Evolutionary conservation across 2,329 filamentous ascomycete genomes (phyloP), one percentile per base, ranked within the genome.

Genomic region (Fusarium cyanostomum): DNA sequence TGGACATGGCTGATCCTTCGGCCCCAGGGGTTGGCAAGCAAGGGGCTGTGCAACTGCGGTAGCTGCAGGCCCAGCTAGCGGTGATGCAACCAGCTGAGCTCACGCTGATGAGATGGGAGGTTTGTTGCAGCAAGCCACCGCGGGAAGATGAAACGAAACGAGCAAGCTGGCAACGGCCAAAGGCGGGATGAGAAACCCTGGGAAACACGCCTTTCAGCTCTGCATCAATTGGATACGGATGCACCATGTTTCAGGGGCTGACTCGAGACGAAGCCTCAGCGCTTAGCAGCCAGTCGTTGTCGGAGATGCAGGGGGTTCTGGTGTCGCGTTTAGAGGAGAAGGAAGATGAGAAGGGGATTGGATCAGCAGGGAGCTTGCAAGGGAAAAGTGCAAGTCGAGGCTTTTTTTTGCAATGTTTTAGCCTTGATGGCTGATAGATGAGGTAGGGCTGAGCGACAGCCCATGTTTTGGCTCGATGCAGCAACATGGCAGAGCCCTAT

Each of bases 61-160:
- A n/a, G n/a, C n/a, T n/a, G n/a, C n/a, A n/a, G n/a, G n/a, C n/a
- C n/a, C n/a, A n/a, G n/a, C n/a, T n/a, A n/a, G n/a, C n/a, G 46
- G 57, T 56, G 13, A 51, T 21, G 21, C 4, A 21, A 6, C 21
- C 21, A 4, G 21, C 21, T 21, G 21, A 21, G 21, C 21, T 21
- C 21, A 21, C 6, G 21, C 4, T 21, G 21, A 56, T 24, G 9
- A 30, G 8, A 26, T 12, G 16, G 15, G 41, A 8, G 15, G 15
- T 13, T n/a, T 9, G 12, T 11, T 7, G 16, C 18, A 9, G 7
- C 11, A 43, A 45, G 42, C 42, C 30, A 34, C 8, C 24, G 52
- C 42, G 15, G 43, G 13, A 56, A 57, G 24, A 51, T 62, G 59
- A 62, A 62, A 62, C 59, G 52, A 56, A 57, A 62, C 52, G n/a